Evolutionary conservation across 1,139 yeast genomes (phyloP).

Genomic region (Saccharomycopsis hybrid): DNA sequence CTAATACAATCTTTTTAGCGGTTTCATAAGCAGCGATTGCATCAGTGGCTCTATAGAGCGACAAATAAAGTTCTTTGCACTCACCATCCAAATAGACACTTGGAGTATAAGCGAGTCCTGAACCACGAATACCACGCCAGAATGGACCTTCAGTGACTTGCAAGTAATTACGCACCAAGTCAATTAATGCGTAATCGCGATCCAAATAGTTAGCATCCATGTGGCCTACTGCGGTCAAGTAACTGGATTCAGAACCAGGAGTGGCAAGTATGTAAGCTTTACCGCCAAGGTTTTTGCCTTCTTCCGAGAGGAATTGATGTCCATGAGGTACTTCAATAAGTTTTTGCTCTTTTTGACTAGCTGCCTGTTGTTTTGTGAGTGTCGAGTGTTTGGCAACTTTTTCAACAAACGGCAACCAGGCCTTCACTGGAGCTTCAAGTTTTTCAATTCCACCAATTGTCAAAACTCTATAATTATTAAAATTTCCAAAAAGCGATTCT

Average conservation of each 20-base stretch:
- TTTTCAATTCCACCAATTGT: conserved; percentile 61
- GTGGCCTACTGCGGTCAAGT: conserved; percentile 51
- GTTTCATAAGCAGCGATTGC: conserved; percentile 63
- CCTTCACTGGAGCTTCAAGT: conserved; percentile 47
- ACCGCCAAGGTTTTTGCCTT: conserved; percentile 48
- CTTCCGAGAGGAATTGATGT: conserved; percentile 44
- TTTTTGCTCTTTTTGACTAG: not conserved
- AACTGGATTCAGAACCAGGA: conserved; percentile 88
- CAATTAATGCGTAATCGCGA: conserved; percentile 63
- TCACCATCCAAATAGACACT: conserved; percentile 54
- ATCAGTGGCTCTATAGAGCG: conserved; percentile 81
- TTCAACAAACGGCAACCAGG: conserved; percentile 50
- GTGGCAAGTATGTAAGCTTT: conserved; percentile 64
- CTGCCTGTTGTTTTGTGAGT: not conserved
- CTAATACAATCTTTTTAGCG: conserved; percentile 55
- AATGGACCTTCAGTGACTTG: conserved; percentile 94
- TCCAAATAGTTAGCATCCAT: conserved; percentile 55
- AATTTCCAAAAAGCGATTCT: conserved; percentile 41
- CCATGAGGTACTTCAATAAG: conserved; percentile 43
- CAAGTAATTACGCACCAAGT: conserved; percentile 69
- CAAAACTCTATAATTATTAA: conserved; percentile 57
- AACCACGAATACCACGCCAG: conserved; percentile 94
- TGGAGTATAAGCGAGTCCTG: conserved; percentile 93
- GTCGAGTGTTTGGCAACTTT: conserved; percentile 20
- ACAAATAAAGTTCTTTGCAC: conserved; percentile 58